Percentiles rank a stretch among this genome's conserved stretches.
Conservation (phyloP, 164 flowering plant genomes). For the Berberis thunbergii region DNA sequence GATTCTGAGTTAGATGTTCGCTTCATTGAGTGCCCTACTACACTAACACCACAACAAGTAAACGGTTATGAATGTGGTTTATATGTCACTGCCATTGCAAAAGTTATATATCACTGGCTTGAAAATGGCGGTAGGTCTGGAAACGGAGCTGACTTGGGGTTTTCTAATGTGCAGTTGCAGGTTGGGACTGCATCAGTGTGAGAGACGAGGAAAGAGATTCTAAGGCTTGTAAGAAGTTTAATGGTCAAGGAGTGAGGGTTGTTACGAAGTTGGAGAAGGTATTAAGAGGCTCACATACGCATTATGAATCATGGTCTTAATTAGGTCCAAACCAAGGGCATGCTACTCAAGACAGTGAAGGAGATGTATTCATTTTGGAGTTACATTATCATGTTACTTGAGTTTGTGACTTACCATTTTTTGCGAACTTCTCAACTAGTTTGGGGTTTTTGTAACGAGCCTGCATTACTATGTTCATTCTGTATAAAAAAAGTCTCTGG, state of each 20-base stretch:
- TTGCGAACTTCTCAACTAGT: no score
- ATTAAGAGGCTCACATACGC: background rate
- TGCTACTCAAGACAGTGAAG: no score
- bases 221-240: conserved; percentile 7
- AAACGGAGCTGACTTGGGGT: conserved; percentile 5
- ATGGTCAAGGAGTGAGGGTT: conserved; percentile 3
- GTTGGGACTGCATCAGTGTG: background rate
- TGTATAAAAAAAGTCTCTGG: no score
- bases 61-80: conserved; percentile 23
- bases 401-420: no score
- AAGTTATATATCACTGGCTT: conserved; percentile 12
- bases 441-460: no score
- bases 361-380: no score
- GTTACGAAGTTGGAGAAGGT: background rate
- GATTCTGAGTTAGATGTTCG: conserved; percentile 8
- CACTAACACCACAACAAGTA: conserved; percentile 30
- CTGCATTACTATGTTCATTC: no score
- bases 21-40: conserved; percentile 25
- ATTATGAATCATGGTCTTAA: no score
- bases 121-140: conserved; percentile 1
- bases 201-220: conserved; percentile 5
- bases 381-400: no score
- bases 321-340: no score
- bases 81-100: conserved; percentile 18
- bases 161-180: background rate